These are phyloP conservation scores for Simplicillium sp. DNA, from an alignment of 2,329 filamentous ascomycete genomes.

Conservation along the genomic window DNA sequence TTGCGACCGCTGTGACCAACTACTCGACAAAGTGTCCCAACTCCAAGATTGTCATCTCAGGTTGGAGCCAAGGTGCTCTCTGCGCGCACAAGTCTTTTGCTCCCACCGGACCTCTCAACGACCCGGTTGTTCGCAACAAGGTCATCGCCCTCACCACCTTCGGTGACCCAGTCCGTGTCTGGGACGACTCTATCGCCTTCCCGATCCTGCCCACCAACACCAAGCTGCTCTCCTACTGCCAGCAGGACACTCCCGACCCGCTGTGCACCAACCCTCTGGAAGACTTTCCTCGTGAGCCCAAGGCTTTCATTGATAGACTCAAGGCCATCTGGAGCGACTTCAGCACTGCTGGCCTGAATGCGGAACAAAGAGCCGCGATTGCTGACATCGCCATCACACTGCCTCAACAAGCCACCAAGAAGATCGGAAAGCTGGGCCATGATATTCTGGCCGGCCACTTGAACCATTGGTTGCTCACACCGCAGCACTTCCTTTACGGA, in stretches of 20 bases:
- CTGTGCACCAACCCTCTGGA: constrained; percentile 5
- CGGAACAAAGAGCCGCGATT: constrained; percentile 1
- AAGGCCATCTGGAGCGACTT: constrained; percentile 5
- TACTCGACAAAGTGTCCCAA: constrained; percentile 5
- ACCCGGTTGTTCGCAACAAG: not conserved
- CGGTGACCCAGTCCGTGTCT: constrained; percentile 5
- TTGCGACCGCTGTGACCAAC: constrained; percentile 2
- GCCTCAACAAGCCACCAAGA: constrained; percentile 2
- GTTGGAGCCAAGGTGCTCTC: constrained; percentile 8
- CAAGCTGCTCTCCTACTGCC: constrained; percentile 3
- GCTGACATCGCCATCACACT: constrained; percentile 1
- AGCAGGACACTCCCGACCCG: constrained; percentile 3
- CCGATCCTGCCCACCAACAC: constrained; percentile 3
- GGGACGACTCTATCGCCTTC: constrained; percentile 5
- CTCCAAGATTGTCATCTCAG: constrained; percentile 6
- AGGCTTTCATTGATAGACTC: constrained; percentile 3
- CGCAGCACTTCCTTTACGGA: constrained; percentile 4
- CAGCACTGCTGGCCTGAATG: constrained; percentile 3
- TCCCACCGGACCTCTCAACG: not conserved
- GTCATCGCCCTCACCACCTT: constrained; percentile 6
- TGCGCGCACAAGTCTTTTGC: constrained; percentile 5
- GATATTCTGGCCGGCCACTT: constrained; percentile 5
- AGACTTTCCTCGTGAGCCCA: constrained; percentile 4
- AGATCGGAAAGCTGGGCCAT: constrained; percentile 6
- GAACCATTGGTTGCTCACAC: constrained; percentile 4